Conservation (phyloP, 148 eudicot genomes). For the Linanthus parryae region DNA sequence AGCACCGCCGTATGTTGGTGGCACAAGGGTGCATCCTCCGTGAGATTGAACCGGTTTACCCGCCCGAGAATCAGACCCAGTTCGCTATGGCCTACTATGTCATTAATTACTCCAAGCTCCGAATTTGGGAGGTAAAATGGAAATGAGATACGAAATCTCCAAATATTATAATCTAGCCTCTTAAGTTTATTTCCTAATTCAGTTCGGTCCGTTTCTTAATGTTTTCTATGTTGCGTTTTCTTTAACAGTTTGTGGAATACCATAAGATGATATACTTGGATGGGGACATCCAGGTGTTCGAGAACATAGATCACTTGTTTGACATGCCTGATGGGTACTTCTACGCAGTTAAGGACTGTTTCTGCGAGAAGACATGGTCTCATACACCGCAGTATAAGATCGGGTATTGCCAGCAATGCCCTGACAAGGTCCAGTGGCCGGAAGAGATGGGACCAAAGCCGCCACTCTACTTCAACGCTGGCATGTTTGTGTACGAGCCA, state of each 20-base stretch:
- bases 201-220: too few relatives aligned
- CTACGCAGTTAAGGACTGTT: conserved; percentile 81
- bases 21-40: conserved; percentile 64
- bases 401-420: conserved; percentile 71
- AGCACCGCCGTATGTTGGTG: conserved; percentile 59
- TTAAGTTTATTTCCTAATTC: too few relatives aligned
- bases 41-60: conserved; percentile 67
- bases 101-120: conserved; percentile 80
- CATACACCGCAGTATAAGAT: conserved; percentile 56
- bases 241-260: conserved; percentile 84
- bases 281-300: conserved; percentile 83
- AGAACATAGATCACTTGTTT: conserved; percentile 76
- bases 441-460: conserved; percentile 55
- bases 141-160: too few relatives aligned
- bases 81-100: conserved; percentile 86
- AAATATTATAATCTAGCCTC: too few relatives aligned
- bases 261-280: conserved; percentile 84
- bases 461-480: conserved; percentile 67
- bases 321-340: conserved; percentile 62
- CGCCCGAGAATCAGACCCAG: conserved; percentile 65
- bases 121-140: conserved; percentile 68
- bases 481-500: conserved; percentile 84
- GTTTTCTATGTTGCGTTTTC: too few relatives aligned
- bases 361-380: conserved; percentile 75
- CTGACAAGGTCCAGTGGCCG: conserved; percentile 52